Percentiles rank a stretch among this genome's conserved stretches.
Evolutionary conservation across 139 green algal species (phyloP).

Genomic region (Raphidocelis subcapitata): DNA sequence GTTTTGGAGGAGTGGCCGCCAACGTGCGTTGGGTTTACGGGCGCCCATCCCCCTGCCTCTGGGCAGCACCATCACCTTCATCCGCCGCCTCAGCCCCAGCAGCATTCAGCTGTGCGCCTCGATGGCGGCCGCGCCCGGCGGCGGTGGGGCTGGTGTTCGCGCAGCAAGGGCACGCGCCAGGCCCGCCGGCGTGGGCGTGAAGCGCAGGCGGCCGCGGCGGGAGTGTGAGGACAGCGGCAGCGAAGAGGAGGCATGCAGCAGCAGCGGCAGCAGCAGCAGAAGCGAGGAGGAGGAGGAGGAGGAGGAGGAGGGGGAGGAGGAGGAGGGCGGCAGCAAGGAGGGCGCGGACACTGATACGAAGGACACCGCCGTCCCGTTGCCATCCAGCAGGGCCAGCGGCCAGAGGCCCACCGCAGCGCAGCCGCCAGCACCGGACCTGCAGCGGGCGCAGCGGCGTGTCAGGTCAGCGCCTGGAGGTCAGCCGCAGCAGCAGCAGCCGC

Average conservation of each 20-base stretch:
- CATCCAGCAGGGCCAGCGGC: neutral
- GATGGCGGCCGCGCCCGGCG: too few relatives aligned
- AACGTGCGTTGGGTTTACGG: too few relatives aligned
- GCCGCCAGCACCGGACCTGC: neutral
- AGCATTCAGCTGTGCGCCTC: too few relatives aligned
- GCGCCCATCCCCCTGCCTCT: too few relatives aligned
- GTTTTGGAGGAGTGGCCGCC: too few relatives aligned
- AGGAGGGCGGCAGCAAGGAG: neutral
- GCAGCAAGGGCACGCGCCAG: neutral
- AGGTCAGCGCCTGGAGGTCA: neutral
- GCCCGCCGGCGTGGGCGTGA: neutral
- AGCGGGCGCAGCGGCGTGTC: neutral
- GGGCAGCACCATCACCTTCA: too few relatives aligned
- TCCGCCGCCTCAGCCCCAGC: too few relatives aligned
- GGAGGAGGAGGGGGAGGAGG: neutral
- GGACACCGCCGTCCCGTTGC: too few relatives aligned
- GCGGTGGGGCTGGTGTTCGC: too few relatives aligned
- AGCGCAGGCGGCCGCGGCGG: neutral
- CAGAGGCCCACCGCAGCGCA: neutral
- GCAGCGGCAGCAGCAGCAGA: neutral
- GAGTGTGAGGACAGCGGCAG: neutral
- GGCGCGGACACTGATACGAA: neutral
- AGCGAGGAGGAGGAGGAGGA: neutral
- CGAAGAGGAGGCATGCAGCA: neutral
- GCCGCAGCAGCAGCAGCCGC: neutral